Conservation (phyloP, 305 asterid species). For the Fraxinus greggii region DNA sequence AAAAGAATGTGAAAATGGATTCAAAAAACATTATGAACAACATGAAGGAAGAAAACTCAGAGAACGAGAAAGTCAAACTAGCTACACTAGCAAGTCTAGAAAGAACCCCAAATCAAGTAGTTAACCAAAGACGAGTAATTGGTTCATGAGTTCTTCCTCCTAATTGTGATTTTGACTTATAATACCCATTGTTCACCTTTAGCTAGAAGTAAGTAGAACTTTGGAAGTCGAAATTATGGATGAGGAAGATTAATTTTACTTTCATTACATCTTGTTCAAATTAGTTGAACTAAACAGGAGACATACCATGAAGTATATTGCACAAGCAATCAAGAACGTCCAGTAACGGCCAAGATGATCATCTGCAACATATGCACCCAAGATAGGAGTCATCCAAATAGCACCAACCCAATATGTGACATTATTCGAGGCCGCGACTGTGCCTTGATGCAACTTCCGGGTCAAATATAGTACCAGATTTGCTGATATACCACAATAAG, state of each 20-base stretch:
- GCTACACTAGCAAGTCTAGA: too few species aligned
- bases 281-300: too few species aligned
- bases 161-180: too few species aligned
- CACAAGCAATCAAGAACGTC: slow-evolving; percentile 46
- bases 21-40: too few species aligned
- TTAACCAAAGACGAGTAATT: too few species aligned
- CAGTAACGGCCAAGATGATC: slow-evolving; percentile 60
- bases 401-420: slow-evolving; percentile 64
- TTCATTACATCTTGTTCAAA: too few species aligned
- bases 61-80: too few species aligned
- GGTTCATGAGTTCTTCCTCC: too few species aligned
- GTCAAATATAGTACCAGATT: slow-evolving; percentile 59
- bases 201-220: neutral
- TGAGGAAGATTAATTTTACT: neutral
- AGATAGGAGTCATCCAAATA: slow-evolving; percentile 58
- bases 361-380: slow-evolving; percentile 66
- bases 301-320: slow-evolving; percentile 46
- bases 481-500: slow-evolving; percentile 62
- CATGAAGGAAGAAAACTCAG: too few species aligned
- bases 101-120: too few species aligned
- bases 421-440: slow-evolving; percentile 49
- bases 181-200: neutral
- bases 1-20: too few species aligned
- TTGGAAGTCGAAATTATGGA: neutral
- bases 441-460: slow-evolving; percentile 50